A percentile compares a stretch with the other conserved stretches of the same genome.
phyloP scores from a whole-genome alignment of 495 filamentous ascomycete genomes.

The Podospora anserina region DNA sequence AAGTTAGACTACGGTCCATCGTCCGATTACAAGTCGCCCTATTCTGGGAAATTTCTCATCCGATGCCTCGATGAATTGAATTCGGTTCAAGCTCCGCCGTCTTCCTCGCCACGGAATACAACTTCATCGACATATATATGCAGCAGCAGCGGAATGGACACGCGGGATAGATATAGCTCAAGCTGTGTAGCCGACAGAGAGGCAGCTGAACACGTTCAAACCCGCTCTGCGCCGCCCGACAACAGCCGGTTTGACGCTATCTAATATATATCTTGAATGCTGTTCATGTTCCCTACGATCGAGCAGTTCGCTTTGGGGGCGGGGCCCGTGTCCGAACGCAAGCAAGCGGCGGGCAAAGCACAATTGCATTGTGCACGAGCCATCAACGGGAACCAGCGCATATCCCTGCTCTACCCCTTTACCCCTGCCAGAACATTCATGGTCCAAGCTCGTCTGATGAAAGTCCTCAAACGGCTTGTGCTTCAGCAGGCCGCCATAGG shows the following conservation, averaged over 20 bases:
- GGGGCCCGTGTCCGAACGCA: background rate
- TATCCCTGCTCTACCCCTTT: conserved; percentile 4
- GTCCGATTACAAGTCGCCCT: background rate
- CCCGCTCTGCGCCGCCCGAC: conserved; percentile 6
- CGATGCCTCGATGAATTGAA: background rate
- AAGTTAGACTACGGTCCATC: background rate
- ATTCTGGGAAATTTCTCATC: background rate
- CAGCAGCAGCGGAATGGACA: background rate
- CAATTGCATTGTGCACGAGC: background rate
- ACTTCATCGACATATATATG: background rate
- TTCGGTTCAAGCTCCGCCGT: background rate
- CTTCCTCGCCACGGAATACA: background rate
- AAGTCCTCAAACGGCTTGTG: conserved; percentile 33
- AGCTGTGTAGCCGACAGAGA: background rate
- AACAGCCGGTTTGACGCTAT: conserved; percentile 1
- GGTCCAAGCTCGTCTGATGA: conserved; percentile 21
- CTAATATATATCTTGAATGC: conserved; percentile 4
- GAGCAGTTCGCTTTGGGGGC: conserved; percentile 3
- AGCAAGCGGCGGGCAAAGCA: background rate
- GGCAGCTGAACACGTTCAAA: background rate
- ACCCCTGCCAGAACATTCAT: conserved; percentile 7
- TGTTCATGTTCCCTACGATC: background rate
- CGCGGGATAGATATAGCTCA: background rate
- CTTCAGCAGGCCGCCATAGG: conserved; percentile 28
- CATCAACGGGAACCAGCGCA: background rate